Evolutionary conservation across 345 rosid genomes (phyloP).

Genomic region (Camelina sativa): DNA sequence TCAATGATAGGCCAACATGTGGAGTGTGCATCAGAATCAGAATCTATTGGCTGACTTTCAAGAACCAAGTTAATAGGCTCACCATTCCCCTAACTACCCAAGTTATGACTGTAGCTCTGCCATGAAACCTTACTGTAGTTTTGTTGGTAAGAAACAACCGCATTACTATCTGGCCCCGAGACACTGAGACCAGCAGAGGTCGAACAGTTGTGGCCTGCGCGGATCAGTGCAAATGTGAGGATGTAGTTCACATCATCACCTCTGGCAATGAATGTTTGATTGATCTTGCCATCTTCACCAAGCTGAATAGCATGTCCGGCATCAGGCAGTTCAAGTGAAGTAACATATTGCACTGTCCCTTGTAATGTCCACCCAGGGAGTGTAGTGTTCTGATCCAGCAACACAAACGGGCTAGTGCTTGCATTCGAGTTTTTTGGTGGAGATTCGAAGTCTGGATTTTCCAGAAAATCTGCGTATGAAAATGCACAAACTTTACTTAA

Average conservation of each 20-base stretch:
- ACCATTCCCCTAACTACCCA: constrained; percentile 54
- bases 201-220: constrained; percentile 53
- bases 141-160: constrained; percentile 45
- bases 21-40: constrained; percentile 42
- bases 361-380: constrained; percentile 63
- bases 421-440: constrained; percentile 46
- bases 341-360: constrained; percentile 55
- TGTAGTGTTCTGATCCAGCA: constrained; percentile 50
- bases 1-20: constrained; percentile 66
- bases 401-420: constrained; percentile 31
- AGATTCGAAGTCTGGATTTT: constrained; percentile 64
- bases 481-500: no score
- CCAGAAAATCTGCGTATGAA: constrained; percentile 50
- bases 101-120: constrained; percentile 55
- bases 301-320: constrained; percentile 57
- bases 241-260: constrained; percentile 46
- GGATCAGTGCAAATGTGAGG: constrained; percentile 52
- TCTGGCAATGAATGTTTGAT: constrained; percentile 56
- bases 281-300: constrained; percentile 60
- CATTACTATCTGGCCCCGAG: constrained; percentile 55
- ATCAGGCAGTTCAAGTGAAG: constrained; percentile 48
- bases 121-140: constrained; percentile 50
- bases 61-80: constrained; percentile 52
- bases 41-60: constrained; percentile 47
- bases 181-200: constrained; percentile 41